phyloP scores from a whole-genome alignment of 2,329 filamentous ascomycete species.

The Sphaerulina vaccinii region DNA sequence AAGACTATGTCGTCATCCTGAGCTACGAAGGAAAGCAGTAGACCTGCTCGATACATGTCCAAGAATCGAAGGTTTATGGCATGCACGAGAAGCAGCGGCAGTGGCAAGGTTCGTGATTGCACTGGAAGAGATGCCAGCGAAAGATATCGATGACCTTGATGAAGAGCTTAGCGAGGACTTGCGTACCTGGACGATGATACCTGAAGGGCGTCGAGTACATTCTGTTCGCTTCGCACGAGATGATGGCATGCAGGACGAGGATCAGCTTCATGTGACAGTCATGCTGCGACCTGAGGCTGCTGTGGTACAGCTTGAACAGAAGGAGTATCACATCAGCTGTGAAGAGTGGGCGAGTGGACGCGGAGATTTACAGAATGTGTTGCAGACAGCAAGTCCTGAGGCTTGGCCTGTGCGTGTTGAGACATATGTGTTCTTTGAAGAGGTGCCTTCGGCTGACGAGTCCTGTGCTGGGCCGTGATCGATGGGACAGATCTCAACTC shows the following conservation, averaged over 20 bases:
- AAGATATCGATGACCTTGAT: background rate
- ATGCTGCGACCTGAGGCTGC: background rate
- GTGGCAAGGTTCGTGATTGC: background rate
- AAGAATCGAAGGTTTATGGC: background rate
- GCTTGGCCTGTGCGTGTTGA: too few relatives aligned
- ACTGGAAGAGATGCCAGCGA: background rate
- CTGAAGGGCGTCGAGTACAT: background rate
- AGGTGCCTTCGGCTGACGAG: too few relatives aligned
- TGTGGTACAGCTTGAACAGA: background rate
- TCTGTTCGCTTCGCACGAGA: background rate
- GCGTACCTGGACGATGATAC: background rate
- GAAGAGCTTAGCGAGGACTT: background rate
- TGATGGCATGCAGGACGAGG: background rate
- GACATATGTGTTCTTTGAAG: too few relatives aligned
- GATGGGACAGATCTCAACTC: too few relatives aligned
- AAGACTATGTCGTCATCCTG: background rate
- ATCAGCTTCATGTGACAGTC: background rate
- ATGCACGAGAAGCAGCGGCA: background rate
- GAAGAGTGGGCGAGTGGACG: background rate
- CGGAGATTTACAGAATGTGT: background rate
- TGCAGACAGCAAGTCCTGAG: too few relatives aligned
- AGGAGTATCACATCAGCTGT: background rate
- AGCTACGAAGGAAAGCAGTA: background rate
- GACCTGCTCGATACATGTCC: background rate
- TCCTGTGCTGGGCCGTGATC: too few relatives aligned